A percentile compares a stretch with the other conserved stretches of the same genome.
Conservation (phyloP, 306 rosid genomes). For the Amphicarpaea edgeworthii region DNA sequence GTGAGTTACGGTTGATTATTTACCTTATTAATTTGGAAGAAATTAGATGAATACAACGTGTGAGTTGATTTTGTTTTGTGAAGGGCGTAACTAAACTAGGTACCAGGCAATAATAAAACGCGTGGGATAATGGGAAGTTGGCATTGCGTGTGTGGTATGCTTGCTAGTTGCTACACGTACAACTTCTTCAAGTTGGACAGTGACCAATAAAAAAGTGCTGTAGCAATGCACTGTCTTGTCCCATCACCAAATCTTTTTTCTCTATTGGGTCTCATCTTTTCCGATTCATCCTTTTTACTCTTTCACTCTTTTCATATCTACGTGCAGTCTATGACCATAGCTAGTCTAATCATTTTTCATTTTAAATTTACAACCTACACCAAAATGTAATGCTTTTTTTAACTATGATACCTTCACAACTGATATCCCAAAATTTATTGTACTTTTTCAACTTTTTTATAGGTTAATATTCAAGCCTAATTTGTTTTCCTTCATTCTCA, state of each 20-base stretch:
- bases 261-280: constrained; percentile 38
- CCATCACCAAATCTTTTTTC: constrained; percentile 38
- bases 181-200: constrained; percentile 14
- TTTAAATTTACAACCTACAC: too few relatives aligned
- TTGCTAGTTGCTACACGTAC: not conserved
- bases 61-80: not conserved
- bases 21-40: not conserved
- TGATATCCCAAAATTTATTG: too few relatives aligned
- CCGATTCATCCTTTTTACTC: constrained; percentile 40
- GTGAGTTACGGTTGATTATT: not conserved
- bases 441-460: too few relatives aligned
- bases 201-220: not conserved
- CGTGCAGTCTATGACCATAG: too few relatives aligned
- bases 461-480: too few relatives aligned
- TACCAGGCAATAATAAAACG: constrained; percentile 12
- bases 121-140: constrained; percentile 2
- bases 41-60: not conserved
- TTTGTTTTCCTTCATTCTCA: too few relatives aligned
- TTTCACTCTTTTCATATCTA: too few relatives aligned
- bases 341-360: too few relatives aligned
- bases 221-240: constrained; percentile 49
- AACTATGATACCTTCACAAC: too few relatives aligned
- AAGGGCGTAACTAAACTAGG: not conserved
- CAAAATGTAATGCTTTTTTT: too few relatives aligned
- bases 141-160: constrained; percentile 1